phyloP scores from a whole-genome alignment of 768 basidiomycete genomes.

The Pisolithus marmoratus region DNA sequence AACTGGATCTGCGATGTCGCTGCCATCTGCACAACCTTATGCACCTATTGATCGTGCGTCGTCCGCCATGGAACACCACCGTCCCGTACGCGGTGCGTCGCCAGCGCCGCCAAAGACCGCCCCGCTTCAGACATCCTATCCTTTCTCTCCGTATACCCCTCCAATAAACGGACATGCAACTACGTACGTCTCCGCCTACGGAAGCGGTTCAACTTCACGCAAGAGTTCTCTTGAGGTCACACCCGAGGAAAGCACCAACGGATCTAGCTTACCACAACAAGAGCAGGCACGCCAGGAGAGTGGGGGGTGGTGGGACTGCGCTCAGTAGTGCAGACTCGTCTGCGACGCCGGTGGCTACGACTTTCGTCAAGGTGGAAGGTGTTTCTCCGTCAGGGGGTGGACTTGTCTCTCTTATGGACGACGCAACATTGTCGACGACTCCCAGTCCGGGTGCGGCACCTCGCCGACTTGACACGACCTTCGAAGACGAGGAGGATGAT shows the following conservation, averaged over 20 bases:
- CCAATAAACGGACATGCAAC: slow-evolving; percentile 20
- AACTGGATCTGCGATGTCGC: slow-evolving; percentile 66
- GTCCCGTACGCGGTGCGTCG: slow-evolving; percentile 43
- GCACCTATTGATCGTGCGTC: slow-evolving; percentile 63
- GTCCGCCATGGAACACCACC: slow-evolving; percentile 71
- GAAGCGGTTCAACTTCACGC: slow-evolving; percentile 24
- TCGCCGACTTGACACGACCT: slow-evolving; percentile 6
- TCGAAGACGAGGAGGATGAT: slow-evolving; percentile 70
- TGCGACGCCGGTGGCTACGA: slow-evolving; percentile 63
- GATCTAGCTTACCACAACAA: slow-evolving; percentile 20
- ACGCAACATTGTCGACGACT: slow-evolving; percentile 38
- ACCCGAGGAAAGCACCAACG: slow-evolving; percentile 19
- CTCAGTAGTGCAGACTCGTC: slow-evolving; percentile 33
- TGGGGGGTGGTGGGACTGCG: slow-evolving; percentile 61
- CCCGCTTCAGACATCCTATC: slow-evolving; percentile 40
- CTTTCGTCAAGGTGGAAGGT: slow-evolving; percentile 54
- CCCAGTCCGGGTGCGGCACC: slow-evolving; percentile 15
- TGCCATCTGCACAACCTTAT: slow-evolving; percentile 42
- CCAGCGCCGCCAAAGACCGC: slow-evolving; percentile 51
- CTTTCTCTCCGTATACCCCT: slow-evolving; percentile 25
- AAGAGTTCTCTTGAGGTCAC: slow-evolving; percentile 28
- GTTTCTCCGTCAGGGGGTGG: slow-evolving; percentile 42
- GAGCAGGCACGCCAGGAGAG: slow-evolving; percentile 32
- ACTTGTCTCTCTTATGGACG: slow-evolving; percentile 83
- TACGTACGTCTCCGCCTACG: slow-evolving; percentile 32